These are phyloP conservation scores for Camellia oleifera DNA, from an alignment of 179 eudicot species.

Conservation along the genomic window DNA sequence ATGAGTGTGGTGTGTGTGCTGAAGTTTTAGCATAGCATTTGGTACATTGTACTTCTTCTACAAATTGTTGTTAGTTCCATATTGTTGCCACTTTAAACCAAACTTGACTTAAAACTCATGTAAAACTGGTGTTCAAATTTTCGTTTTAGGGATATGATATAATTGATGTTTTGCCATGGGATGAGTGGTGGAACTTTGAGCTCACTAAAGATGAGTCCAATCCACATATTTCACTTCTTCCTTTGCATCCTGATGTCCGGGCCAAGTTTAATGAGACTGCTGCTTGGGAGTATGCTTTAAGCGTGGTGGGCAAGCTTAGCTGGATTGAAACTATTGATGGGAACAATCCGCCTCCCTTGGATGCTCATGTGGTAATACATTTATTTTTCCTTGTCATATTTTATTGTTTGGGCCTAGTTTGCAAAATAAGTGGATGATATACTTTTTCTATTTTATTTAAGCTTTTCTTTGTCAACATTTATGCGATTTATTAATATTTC, in stretches of 20 bases:
- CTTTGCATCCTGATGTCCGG: conserved; percentile 80
- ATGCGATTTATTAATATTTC: neutral
- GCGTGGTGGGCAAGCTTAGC: conserved; percentile 86
- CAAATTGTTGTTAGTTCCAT: too few relatives aligned
- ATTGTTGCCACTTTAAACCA: too few relatives aligned
- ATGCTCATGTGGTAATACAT: conserved; percentile 78
- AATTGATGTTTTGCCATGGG: conserved; percentile 92
- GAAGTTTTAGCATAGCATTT: too few relatives aligned
- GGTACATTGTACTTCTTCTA: too few relatives aligned
- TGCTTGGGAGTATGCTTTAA: conserved; percentile 96
- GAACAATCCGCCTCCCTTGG: conserved; percentile 91
- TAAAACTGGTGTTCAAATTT: neutral
- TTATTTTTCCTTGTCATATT: neutral
- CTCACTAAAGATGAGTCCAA: conserved; percentile 68
- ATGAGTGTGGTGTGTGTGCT: too few relatives aligned
- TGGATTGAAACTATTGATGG: conserved; percentile 88
- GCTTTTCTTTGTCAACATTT: neutral
- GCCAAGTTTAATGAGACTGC: conserved; percentile 90
- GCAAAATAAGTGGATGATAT: neutral
- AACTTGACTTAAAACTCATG: neutral
- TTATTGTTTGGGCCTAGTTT: neutral
- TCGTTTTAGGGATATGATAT: conserved; percentile 74
- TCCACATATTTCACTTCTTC: conserved; percentile 94
- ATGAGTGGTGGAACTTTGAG: conserved; percentile 98
- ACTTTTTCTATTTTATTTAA: neutral